Evolutionary conservation across 2,329 filamentous ascomycete species (phyloP).

Genomic region (Penicillium capsulatum): DNA sequence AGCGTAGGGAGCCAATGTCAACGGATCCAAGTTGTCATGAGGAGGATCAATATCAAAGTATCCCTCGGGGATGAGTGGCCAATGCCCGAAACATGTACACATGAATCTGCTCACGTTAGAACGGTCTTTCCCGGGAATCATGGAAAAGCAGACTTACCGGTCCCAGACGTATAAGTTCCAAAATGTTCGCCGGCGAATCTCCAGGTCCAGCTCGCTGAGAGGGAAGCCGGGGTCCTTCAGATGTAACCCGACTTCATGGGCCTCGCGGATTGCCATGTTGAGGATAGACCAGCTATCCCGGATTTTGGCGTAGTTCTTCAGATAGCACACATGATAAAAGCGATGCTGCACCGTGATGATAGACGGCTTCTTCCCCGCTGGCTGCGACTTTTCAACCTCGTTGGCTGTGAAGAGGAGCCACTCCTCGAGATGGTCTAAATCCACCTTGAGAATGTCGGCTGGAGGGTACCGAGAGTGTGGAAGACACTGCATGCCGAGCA

Average conservation of each 20-base stretch:
- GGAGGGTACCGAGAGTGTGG: slow-evolving; percentile 14
- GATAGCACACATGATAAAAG: slow-evolving; percentile 14
- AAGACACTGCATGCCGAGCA: slow-evolving; percentile 14
- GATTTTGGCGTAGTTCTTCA: slow-evolving; percentile 12
- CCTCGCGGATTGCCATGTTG: slow-evolving; percentile 12
- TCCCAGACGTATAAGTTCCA: slow-evolving; percentile 18
- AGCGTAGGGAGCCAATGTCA: slow-evolving; percentile 8
- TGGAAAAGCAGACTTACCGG: slow-evolving; percentile 7
- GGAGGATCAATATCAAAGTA: slow-evolving; percentile 17
- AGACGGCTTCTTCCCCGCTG: slow-evolving; percentile 7
- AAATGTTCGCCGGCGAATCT: slow-evolving; percentile 13
- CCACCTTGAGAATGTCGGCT: slow-evolving; percentile 6
- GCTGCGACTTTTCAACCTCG: slow-evolving; percentile 11
- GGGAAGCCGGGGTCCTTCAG: slow-evolving; percentile 8
- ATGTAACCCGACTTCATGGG: slow-evolving; percentile 15
- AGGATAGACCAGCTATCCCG: slow-evolving; percentile 14
- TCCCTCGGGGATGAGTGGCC: slow-evolving; percentile 18
- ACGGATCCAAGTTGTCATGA: slow-evolving; percentile 9
- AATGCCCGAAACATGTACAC: slow-evolving; percentile 15
- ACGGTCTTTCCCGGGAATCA: not conserved
- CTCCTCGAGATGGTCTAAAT: slow-evolving; percentile 7
- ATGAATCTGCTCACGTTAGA: slow-evolving; percentile 8
- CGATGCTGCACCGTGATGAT: slow-evolving; percentile 14
- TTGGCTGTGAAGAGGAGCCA: slow-evolving; percentile 12
- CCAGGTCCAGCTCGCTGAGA: slow-evolving; percentile 13